A percentile compares a stretch with the other conserved stretches of the same genome.
phyloP scores from a whole-genome alignment of 73 alveolate species.

The Urostyla sp. region DNA sequence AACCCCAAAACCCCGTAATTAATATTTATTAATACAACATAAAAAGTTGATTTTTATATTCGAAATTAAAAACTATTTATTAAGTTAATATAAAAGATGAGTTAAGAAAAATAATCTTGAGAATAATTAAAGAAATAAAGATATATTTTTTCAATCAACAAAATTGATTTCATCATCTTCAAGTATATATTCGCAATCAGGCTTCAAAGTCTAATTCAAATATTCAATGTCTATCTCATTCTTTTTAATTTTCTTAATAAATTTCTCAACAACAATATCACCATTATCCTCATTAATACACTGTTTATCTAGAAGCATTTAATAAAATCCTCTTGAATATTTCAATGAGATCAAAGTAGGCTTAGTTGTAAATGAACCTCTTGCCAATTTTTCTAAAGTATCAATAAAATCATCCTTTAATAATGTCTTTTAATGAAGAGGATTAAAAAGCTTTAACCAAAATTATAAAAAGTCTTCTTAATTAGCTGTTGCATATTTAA shows the following conservation, averaged over 20 bases:
- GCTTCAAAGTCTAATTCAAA: constrained; percentile 41
- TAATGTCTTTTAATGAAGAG: neutral
- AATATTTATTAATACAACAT: too few species aligned
- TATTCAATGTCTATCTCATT: constrained; percentile 57
- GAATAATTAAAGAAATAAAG: too few species aligned
- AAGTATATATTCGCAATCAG: constrained; percentile 12
- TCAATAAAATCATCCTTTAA: neutral
- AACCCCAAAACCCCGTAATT: too few species aligned
- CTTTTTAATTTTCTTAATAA: constrained; percentile 14
- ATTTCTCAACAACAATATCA: constrained; percentile 35
- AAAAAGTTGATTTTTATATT: too few species aligned
- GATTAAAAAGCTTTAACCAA: constrained; percentile 55
- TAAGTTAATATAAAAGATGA: too few species aligned
- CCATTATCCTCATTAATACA: constrained; percentile 33
- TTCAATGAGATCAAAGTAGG: constrained; percentile 28
- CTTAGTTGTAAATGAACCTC: constrained; percentile 44
- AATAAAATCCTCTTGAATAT: constrained; percentile 13
- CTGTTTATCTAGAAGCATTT: constrained; percentile 32
- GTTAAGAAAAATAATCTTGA: too few species aligned
- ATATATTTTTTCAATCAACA: neutral
- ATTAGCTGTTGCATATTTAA: constrained; percentile 45
- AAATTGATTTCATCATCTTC: neutral
- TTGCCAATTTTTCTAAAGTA: constrained; percentile 36
- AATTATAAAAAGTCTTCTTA: neutral
- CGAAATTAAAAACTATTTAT: too few species aligned